phyloP scores from a whole-genome alignment of 1,284 basidiomycete genomes.

The Stygiomarasmius scandens region DNA sequence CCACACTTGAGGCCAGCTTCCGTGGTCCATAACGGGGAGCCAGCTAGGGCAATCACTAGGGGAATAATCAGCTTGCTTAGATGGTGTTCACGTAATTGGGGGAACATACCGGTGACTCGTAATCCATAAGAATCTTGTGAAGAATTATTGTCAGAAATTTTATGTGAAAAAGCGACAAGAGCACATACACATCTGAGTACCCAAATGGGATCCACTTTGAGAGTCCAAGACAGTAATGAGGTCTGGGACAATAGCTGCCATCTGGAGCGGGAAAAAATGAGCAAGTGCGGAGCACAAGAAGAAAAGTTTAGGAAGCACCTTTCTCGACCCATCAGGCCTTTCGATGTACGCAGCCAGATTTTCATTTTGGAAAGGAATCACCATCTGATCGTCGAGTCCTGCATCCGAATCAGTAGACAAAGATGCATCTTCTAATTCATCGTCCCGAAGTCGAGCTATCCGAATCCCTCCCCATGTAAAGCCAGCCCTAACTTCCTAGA shows the following conservation, averaged over 20 bases:
- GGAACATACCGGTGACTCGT: constrained; percentile 35
- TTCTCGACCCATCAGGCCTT: constrained; percentile 22
- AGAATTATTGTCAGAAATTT: not conserved
- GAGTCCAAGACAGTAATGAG: constrained; percentile 60
- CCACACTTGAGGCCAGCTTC: constrained; percentile 50
- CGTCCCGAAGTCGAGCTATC: constrained; percentile 44
- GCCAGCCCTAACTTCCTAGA: constrained; percentile 43
- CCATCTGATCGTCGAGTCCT: constrained; percentile 23
- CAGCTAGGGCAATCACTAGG: constrained; percentile 48
- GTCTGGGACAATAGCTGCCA: constrained; percentile 51
- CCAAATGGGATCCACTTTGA: constrained; percentile 54
- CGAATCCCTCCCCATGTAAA: constrained; percentile 53
- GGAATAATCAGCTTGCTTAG: too few species aligned
- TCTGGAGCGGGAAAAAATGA: too few species aligned
- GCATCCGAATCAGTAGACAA: constrained; percentile 11
- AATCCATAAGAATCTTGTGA: constrained; percentile 44
- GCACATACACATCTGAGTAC: constrained; percentile 34
- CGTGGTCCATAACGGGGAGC: constrained; percentile 55
- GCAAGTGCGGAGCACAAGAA: too few species aligned
- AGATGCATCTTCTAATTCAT: constrained; percentile 45
- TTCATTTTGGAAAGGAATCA: constrained; percentile 63
- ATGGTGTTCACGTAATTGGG: too few species aligned
- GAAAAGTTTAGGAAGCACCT: too few species aligned
- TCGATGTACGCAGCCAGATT: constrained; percentile 51
- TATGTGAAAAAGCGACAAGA: not conserved